Evolutionary conservation across 441 rosid species (phyloP).

Genomic region (Kokia cookei): DNA sequence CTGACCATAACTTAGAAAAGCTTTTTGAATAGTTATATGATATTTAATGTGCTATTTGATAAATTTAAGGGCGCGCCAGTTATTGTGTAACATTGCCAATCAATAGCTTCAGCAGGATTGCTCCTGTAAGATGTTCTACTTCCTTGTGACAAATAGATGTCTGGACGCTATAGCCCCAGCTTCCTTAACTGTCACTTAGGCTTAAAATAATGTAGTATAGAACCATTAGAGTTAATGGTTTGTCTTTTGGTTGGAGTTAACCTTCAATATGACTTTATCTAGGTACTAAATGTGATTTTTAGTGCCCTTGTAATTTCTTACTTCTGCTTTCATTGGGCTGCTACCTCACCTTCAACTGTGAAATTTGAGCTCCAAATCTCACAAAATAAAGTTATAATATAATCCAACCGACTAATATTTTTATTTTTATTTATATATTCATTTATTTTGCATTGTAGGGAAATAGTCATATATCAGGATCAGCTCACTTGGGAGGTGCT

Average conservation of each 20-base stretch:
- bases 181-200: not conserved
- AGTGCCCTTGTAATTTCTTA: not conserved
- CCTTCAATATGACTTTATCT: not conserved
- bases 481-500: constrained; percentile 85
- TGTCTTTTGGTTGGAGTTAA: not conserved
- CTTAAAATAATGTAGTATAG: not conserved
- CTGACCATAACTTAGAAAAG: not conserved
- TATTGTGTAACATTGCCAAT: not conserved
- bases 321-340: not conserved
- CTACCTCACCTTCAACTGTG: not conserved
- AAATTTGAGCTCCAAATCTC: not conserved
- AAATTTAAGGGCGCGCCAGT: not conserved
- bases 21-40: not conserved
- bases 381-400: not conserved
- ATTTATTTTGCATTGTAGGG: constrained; percentile 39
- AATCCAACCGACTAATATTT: not conserved
- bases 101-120: not conserved
- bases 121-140: not conserved
- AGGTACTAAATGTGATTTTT: not conserved
- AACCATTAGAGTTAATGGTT: not conserved
- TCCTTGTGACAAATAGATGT: not conserved
- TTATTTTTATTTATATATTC: not conserved
- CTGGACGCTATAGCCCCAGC: not conserved
- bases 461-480: constrained; percentile 65
- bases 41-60: not conserved